phyloP scores from a whole-genome alignment of 2,329 filamentous ascomycete species.

The Botrytis deweyae region DNA sequence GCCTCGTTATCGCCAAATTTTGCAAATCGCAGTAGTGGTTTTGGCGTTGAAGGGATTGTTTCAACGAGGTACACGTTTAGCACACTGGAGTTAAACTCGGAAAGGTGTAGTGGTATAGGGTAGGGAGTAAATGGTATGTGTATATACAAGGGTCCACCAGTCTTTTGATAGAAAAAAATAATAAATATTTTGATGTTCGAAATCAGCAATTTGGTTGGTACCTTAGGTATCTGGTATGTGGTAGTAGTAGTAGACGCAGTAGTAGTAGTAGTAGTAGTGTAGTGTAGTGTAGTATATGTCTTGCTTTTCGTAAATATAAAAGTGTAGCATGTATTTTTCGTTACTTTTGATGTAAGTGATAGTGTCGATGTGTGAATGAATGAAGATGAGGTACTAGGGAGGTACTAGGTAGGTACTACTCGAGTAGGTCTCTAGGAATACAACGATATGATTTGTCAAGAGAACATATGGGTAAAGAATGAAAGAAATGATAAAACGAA shows the following conservation, averaged over 20 bases:
- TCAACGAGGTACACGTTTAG: not conserved
- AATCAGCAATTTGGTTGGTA: not conserved
- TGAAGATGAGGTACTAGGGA: not conserved
- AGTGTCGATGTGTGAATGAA: not conserved
- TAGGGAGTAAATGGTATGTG: not conserved
- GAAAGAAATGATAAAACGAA: not conserved
- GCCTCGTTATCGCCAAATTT: slow-evolving; percentile 11
- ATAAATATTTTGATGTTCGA: not conserved
- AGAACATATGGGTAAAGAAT: not conserved
- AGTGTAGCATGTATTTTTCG: not conserved
- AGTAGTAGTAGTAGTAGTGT: too few species aligned
- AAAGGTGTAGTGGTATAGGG: not conserved
- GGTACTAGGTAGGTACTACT: not conserved
- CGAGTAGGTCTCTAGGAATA: not conserved
- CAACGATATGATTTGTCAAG: not conserved
- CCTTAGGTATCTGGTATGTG: not conserved
- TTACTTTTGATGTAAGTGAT: not conserved
- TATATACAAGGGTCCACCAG: not conserved
- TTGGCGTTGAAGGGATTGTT: slow-evolving; percentile 1
- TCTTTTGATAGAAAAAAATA: not conserved
- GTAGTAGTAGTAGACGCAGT: not conserved
- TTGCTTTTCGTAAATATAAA: not conserved
- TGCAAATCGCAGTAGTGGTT: slow-evolving; percentile 1
- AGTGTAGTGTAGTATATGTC: not conserved
- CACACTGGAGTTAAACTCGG: not conserved